These are phyloP conservation scores for Discostella stelligeroides DNA, from an alignment of 108 stramenopile genomes.

Conservation along the genomic window DNA sequence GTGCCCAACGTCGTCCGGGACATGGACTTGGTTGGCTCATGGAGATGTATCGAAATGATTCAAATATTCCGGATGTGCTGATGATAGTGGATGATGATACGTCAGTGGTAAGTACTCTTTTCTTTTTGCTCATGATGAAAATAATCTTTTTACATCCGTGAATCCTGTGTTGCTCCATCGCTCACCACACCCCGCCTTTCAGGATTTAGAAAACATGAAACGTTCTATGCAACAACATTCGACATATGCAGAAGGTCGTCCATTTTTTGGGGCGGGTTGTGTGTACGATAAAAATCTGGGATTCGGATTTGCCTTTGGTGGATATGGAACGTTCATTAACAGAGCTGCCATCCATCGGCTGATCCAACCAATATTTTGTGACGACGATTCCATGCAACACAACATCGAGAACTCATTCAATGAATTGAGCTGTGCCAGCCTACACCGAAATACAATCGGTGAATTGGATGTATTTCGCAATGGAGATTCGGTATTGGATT, in stretches of 20 bases:
- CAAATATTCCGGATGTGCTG: slow-evolving; percentile 19
- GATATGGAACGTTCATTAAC: slow-evolving; percentile 23
- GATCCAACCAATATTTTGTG: slow-evolving; percentile 20
- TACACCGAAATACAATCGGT: slow-evolving; percentile 18
- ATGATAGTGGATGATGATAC: slow-evolving; percentile 35
- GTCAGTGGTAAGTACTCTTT: slow-evolving; percentile 2
- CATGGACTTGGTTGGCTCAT: slow-evolving; percentile 31
- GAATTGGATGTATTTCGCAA: slow-evolving; percentile 20
- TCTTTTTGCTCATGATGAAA: neutral
- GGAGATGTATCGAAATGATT: slow-evolving; percentile 1
- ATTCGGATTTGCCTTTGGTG: slow-evolving; percentile 23
- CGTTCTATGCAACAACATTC: slow-evolving; percentile 1
- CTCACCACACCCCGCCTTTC: neutral
- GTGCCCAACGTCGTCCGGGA: slow-evolving; percentile 29
- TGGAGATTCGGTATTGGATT: slow-evolving; percentile 18
- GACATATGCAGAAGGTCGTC: neutral
- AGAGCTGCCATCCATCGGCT: slow-evolving; percentile 18
- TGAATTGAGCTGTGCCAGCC: slow-evolving; percentile 10
- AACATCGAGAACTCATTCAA: neutral
- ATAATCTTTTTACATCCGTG: too few species aligned
- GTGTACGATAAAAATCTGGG: slow-evolving; percentile 1
- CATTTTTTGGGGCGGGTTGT: slow-evolving; percentile 11
- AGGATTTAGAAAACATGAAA: slow-evolving; percentile 12
- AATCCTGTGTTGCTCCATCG: too few species aligned
- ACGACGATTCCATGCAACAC: neutral